phyloP scores from a whole-genome alignment of 495 filamentous ascomycete species.

The Tuber melanosporum region DNA sequence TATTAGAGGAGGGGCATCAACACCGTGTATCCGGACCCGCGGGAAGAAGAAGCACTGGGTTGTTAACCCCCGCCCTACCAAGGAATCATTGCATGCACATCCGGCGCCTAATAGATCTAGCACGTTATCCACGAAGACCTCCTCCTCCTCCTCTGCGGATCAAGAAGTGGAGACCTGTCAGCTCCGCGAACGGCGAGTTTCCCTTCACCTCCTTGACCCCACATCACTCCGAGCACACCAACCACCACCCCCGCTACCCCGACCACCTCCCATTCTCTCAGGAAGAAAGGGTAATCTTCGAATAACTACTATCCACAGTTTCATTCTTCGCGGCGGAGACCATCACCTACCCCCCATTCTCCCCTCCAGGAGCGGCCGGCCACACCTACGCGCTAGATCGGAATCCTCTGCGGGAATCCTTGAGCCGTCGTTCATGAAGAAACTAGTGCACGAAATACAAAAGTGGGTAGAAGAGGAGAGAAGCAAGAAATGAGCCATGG shows the following conservation, averaged over 20 bases:
- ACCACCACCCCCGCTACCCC: not conserved
- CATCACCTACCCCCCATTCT: constrained; percentile 30
- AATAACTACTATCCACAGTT: constrained; percentile 18
- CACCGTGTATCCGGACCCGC: constrained; percentile 48
- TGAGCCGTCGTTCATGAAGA: constrained; percentile 81
- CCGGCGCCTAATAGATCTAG: constrained; percentile 19
- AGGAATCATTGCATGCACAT: constrained; percentile 8
- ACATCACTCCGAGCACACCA: constrained; percentile 9
- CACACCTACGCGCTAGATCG: constrained; percentile 26
- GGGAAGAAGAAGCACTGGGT: constrained; percentile 73
- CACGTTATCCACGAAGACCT: constrained; percentile 17
- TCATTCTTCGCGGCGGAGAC: constrained; percentile 29
- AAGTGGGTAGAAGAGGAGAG: constrained; percentile 71
- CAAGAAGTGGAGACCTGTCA: not conserved
- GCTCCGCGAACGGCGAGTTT: constrained; percentile 3
- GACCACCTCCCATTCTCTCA: constrained; percentile 21
- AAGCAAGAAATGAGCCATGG: constrained; percentile 44
- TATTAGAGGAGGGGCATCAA: constrained; percentile 38
- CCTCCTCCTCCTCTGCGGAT: constrained; percentile 4
- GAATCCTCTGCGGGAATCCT: constrained; percentile 52
- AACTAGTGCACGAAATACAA: constrained; percentile 85
- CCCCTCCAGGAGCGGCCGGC: constrained; percentile 16
- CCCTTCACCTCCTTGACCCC: constrained; percentile 10
- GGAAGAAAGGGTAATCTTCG: constrained; percentile 16
- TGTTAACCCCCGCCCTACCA: constrained; percentile 63